Conservation (phyloP, 768 basidiomycete genomes). For the Epithele typhae region DNA sequence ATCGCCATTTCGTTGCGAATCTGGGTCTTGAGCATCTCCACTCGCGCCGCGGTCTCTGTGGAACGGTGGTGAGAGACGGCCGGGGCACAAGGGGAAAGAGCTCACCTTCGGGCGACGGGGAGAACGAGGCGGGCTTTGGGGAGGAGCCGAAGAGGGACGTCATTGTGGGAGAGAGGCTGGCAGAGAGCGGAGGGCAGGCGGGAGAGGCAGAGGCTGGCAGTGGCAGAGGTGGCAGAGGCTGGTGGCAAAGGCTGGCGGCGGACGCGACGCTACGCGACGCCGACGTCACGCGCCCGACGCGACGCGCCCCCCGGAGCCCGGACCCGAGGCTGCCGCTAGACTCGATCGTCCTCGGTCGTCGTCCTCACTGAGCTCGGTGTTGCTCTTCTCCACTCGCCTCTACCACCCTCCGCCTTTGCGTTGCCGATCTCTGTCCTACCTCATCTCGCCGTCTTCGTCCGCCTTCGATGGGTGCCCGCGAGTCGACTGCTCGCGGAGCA, state of each 20-base stretch:
- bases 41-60: slow-evolving; percentile 35
- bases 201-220: background rate
- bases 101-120: slow-evolving; percentile 12
- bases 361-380: too few species aligned
- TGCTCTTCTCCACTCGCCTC: too few species aligned
- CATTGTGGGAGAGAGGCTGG: slow-evolving; percentile 14
- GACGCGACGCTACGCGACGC: too few species aligned
- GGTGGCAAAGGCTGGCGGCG: too few species aligned
- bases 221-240: too few species aligned
- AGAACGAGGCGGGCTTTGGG: slow-evolving; percentile 4
- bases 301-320: too few species aligned
- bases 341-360: too few species aligned
- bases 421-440: too few species aligned
- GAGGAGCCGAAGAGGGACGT: slow-evolving; percentile 22
- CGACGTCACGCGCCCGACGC: too few species aligned
- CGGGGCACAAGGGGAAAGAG: background rate
- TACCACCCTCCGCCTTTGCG: too few species aligned
- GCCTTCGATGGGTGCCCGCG: slow-evolving; percentile 59
- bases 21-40: slow-evolving; percentile 50
- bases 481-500: slow-evolving; percentile 44
- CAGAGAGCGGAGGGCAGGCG: background rate
- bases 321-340: too few species aligned
- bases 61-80: background rate
- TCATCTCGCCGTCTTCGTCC: background rate
- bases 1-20: slow-evolving; percentile 69